Base-by-base conservation (phyloP, 805 yeast species). In the Pichia cephalocereana region DNA sequence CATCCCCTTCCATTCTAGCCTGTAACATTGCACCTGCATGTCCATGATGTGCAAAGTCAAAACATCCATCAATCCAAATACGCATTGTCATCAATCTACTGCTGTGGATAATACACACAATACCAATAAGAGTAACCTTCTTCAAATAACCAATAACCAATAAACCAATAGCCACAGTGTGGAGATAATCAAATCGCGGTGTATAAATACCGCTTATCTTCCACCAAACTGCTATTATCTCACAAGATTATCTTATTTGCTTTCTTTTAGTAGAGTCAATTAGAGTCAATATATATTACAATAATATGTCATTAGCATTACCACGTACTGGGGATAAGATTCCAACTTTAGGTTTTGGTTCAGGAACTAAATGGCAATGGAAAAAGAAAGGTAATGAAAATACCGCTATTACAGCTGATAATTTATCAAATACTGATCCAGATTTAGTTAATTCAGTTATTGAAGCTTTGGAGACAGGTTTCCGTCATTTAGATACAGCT, bases 41-140 rank as follows among this genome's bases (percentile, higher is more conserved):
- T 65, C 95, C 98, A 61, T 93, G 98, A 64, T 93, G 99, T 40
- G 96, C 87, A 68, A 93, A 93, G 65, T 93, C 99, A 67, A 93
- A 93, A 63, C 99, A 93, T 0, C 99, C 99, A 64, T 93, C 99
- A 30, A 93, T 80, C 99, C 99, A 93, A 51, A 91, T 83, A 45
- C 83, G 68, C 44, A 70, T 59, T 38, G 37, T 14, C 12, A 7
- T 72, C 61, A 44, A 34, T 23, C 6, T 6, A 23, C 26, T 23
- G 26, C 26, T 23, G 26, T 23, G 26, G 26, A 23, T 23, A 19
- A 23, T 23, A 19, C 4, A 19, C 4, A 4, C 23, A 19, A 19
- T 19, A 19, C 23, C 23, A 19, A 19, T 19, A 19, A 19, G 23
- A 4, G 23, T 19, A 19, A n/a, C n/a, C n/a, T n/a, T n/a, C n/a